Conservation (phyloP, 1,284 basidiomycete genomes). For the Puccinia triticina region DNA sequence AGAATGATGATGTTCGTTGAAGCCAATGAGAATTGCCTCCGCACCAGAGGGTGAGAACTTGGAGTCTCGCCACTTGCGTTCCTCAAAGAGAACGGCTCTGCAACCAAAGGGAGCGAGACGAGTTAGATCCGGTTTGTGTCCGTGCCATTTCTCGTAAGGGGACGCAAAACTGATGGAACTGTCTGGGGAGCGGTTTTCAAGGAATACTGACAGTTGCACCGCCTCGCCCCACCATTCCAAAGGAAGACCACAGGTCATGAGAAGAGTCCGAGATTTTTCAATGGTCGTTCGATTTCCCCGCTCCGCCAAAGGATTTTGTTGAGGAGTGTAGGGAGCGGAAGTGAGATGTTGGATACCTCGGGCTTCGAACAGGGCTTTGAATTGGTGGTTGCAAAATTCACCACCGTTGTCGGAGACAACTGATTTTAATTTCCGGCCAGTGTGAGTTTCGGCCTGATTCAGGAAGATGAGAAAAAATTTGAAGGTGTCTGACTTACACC, state of each 20-base stretch:
- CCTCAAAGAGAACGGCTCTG: not conserved
- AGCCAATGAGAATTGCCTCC: not conserved
- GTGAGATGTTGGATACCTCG: slow-evolving; percentile 59
- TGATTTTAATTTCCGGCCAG: not conserved
- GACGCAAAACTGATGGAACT: not conserved
- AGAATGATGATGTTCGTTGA: not conserved
- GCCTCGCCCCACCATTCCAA: not conserved
- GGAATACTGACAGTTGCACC: not conserved
- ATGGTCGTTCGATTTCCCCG: slow-evolving; percentile 58
- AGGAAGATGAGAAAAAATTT: not conserved
- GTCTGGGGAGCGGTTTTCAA: slow-evolving; percentile 1
- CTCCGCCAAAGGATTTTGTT: slow-evolving; percentile 42
- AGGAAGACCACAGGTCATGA: slow-evolving; percentile 52
- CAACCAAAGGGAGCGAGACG: not conserved
- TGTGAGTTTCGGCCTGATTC: not conserved
- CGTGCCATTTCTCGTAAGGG: not conserved
- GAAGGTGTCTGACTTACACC: not conserved
- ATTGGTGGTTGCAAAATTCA: slow-evolving; percentile 56
- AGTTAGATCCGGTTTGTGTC: not conserved
- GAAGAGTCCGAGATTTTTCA: slow-evolving; percentile 56
- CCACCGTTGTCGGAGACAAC: slow-evolving; percentile 59
- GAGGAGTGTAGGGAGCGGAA: slow-evolving; percentile 61
- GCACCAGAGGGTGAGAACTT: too few species aligned
- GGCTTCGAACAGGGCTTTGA: slow-evolving; percentile 56
- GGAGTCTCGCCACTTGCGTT: not conserved